A percentile compares a stretch with the other conserved stretches of the same genome.
These are phyloP conservation scores for Dioscorea cayenensis DNA, from an alignment of 116 monocot genomes.

Conservation along the genomic window DNA sequence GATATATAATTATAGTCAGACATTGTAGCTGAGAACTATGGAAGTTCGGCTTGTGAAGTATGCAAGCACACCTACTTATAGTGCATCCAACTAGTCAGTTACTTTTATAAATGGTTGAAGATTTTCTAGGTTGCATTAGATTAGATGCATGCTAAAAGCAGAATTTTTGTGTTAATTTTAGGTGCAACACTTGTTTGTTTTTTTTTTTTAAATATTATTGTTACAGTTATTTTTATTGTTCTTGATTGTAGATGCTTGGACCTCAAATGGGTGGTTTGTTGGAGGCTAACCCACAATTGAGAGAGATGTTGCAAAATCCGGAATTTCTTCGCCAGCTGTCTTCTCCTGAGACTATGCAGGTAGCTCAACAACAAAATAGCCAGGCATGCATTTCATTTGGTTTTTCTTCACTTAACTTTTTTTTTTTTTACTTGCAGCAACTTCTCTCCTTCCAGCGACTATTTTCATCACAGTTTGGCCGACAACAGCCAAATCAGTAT, in stretches of 20 bases:
- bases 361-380: slow-evolving; percentile 2
- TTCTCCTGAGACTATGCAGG: slow-evolving; percentile 83
- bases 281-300: slow-evolving; percentile 65
- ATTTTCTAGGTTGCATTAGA: no score
- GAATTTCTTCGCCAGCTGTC: slow-evolving; percentile 70
- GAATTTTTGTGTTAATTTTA: no score
- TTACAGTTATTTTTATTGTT: not conserved
- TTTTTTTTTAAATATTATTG: not conserved
- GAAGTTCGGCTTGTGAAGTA: no score
- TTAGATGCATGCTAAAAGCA: no score
- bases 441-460: slow-evolving; percentile 56
- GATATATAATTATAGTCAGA: no score
- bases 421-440: slow-evolving; percentile 44
- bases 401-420: not conserved
- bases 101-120: no score
- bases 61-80: no score
- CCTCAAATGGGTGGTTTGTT: slow-evolving; percentile 52
- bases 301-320: slow-evolving; percentile 85
- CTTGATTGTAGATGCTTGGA: slow-evolving; percentile 6
- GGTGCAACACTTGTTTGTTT: not conserved
- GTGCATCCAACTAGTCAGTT: no score
- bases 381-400: not conserved
- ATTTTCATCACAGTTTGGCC: slow-evolving; percentile 46
- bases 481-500: slow-evolving; percentile 69
- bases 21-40: no score